Conservation (phyloP, 306 rosid species). For the cucumber (Cucumis sativus) region DNA sequence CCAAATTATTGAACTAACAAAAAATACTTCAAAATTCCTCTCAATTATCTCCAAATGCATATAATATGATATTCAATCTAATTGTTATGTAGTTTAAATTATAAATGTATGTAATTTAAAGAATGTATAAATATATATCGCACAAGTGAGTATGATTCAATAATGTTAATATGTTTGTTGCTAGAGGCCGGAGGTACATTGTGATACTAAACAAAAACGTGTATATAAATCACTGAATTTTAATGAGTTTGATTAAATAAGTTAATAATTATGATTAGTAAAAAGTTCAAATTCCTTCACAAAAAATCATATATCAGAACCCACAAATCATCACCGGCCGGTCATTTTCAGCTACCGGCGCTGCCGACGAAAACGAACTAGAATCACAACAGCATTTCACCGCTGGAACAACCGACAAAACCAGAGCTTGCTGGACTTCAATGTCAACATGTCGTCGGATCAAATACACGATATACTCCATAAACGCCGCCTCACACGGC, state of each 20-base stretch:
- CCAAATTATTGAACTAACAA: no score
- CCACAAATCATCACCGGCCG: neutral
- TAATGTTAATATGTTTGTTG: no score
- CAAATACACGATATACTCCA: conserved; percentile 15
- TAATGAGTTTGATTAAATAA: neutral
- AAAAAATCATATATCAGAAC: neutral
- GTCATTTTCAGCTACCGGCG: neutral
- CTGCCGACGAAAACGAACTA: neutral
- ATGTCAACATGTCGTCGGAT: conserved; percentile 13
- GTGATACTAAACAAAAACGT: no score
- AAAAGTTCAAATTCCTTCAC: neutral
- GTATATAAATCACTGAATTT: no score
- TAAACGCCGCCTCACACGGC: conserved; percentile 28
- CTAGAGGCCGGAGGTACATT: no score
- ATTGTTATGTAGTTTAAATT: no score
- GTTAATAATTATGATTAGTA: neutral
- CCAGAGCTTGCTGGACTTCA: conserved; percentile 12
- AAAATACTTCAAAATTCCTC: no score
- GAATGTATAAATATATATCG: no score
- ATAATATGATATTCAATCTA: no score
- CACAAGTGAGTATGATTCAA: no score
- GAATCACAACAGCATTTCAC: neutral
- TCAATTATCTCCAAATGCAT: no score
- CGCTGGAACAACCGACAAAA: neutral
- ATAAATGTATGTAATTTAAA: no score